Evolutionary conservation across 2,329 filamentous ascomycete genomes (phyloP).

Genomic region (Hypocreales sp.): DNA sequence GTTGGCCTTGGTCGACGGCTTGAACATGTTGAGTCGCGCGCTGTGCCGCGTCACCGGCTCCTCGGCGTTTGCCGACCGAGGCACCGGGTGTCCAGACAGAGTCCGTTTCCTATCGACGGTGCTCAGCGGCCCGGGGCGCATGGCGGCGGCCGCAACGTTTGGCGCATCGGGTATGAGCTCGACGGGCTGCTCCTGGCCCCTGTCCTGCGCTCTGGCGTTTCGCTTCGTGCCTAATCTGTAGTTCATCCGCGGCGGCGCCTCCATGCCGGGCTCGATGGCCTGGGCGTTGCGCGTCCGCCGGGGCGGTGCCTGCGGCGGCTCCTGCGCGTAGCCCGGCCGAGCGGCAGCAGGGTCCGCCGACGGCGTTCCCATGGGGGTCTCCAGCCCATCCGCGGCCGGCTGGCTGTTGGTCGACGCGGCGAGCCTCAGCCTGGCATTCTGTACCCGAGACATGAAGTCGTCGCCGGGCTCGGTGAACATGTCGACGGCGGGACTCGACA

Average conservation of each 20-base stretch:
- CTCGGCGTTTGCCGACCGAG: constrained; percentile 32
- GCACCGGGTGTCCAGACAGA: constrained; percentile 67
- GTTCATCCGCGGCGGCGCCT: constrained; percentile 50
- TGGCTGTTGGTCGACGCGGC: constrained; percentile 20
- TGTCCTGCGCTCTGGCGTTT: constrained; percentile 20
- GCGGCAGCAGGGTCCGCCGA: constrained; percentile 8
- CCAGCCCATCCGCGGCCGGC: constrained; percentile 37
- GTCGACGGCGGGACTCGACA: constrained; percentile 25
- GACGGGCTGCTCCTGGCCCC: constrained; percentile 10
- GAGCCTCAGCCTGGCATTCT: constrained; percentile 32
- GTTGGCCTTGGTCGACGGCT: constrained; percentile 52
- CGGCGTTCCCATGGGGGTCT: constrained; percentile 36
- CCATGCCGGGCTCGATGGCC: constrained; percentile 32
- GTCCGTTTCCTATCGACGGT: constrained; percentile 69
- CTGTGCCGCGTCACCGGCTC: constrained; percentile 53
- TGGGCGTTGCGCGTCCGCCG: constrained; percentile 40
- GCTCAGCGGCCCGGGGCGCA: constrained; percentile 20
- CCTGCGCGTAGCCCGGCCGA: constrained; percentile 14
- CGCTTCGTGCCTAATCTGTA: constrained; percentile 34
- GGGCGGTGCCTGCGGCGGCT: constrained; percentile 35
- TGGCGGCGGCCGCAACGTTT: constrained; percentile 18
- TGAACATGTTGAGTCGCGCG: constrained; percentile 53
- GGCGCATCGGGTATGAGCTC: constrained; percentile 28
- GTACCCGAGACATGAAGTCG: constrained; percentile 41
- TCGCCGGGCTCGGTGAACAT: constrained; percentile 29